Percentiles rank a stretch among this genome's conserved stretches.
phyloP scores from a whole-genome alignment of 495 filamentous ascomycete genomes.

The Neurospora terricola region DNA sequence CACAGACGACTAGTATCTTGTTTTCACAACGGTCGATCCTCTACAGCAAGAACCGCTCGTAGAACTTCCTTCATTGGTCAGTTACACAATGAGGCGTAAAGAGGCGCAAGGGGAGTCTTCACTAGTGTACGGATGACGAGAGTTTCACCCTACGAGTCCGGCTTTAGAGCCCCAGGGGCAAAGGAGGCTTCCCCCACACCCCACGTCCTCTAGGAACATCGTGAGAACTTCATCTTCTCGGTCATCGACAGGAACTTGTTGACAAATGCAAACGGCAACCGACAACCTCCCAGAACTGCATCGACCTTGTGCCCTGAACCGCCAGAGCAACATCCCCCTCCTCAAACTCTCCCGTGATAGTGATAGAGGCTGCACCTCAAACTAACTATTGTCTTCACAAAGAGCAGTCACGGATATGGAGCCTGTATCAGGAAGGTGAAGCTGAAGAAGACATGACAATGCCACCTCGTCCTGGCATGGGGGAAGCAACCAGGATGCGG shows the following conservation, averaged over 20 bases:
- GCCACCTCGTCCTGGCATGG: not conserved
- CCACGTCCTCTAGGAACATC: not conserved
- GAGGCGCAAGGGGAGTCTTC: not conserved
- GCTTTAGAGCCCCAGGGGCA: not conserved
- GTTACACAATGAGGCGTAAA: not conserved
- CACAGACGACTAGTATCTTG: not conserved
- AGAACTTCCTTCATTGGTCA: not conserved
- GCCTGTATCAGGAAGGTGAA: not conserved
- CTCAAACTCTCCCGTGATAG: not conserved
- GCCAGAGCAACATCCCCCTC: not conserved
- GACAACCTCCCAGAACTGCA: not conserved
- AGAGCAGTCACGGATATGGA: not conserved
- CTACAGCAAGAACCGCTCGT: not conserved
- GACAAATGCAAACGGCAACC: not conserved
- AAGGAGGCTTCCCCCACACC: not conserved
- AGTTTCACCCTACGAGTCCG: not conserved
- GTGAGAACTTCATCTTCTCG: not conserved
- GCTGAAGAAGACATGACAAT: not conserved
- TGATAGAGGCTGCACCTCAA: not conserved
- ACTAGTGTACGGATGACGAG: not conserved
- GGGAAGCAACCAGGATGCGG: not conserved
- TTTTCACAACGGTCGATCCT: not conserved
- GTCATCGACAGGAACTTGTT: not conserved
- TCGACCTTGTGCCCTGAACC: not conserved
- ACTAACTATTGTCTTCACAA: not conserved